Evolutionary conservation across 2,329 filamentous ascomycete species (phyloP), one percentile per base, ranked within the genome.

Genomic region (Phaeoacremonium minimum): DNA sequence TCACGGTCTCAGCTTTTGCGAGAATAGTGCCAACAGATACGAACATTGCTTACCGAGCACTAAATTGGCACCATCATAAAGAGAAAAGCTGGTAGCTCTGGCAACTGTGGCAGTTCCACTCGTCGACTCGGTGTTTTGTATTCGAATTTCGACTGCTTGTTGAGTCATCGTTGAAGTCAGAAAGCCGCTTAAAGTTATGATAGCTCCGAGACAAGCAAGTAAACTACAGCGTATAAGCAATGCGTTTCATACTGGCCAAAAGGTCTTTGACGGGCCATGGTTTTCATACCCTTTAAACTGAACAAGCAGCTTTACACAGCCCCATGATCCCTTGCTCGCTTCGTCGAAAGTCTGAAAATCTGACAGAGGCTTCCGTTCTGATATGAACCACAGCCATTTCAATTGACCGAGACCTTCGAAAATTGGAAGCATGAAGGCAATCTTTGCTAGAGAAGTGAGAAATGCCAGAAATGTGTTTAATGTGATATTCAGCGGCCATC

Each of bases 381-480:
- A 41, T 14, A 38, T 30, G 18, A 47, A 52, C 49, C 49, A 52
- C 15, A 46, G 39, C 49, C 51, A 53, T 31, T 51, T 51, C 12
- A 51, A 38, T 26, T 53, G 50, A 3, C 46, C 46, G 6, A 57
- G 19, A 11, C 48, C 46, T 28, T 56, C 51, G 3, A 45, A 40
- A 0, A 55, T 44, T 5, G 52, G 46, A 5, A 51, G 37, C 15
- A 54, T 33, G 29, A 51, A 50, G 4, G 47, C 41, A 1, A 46
- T 37, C 9, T 50, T 46, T 7, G 47, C 43, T 6, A 51, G 14
- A 1, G 52, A 55, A 2, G 52, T 46, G 14, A 57, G 35, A 33
- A 55, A 46, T 4, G 51, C 50, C 7, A 56, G 36, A 6, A 52
- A 34, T 1, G 53, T 53, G 37, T 57, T 57, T 29, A 56, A 46